Base-by-base conservation (phyloP, 306 rosid species). In the Vicia faba region DNA sequence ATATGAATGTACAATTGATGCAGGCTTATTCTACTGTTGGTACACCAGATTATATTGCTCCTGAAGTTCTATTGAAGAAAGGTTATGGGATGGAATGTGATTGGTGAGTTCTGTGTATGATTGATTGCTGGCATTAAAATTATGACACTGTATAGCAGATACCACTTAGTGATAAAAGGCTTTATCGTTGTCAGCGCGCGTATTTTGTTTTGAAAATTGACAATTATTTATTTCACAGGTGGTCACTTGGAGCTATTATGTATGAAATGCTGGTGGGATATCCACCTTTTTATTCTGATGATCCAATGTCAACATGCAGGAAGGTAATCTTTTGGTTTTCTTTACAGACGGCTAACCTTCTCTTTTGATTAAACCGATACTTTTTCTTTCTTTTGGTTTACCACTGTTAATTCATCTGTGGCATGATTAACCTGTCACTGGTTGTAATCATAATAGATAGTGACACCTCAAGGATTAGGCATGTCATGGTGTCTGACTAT, bases 181-280 rank as follows among this genome's bases (percentile, higher is more conserved):
- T 11, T 25, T 45, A 4, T 71, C 25, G 38, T 46, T 56, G 39
- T 36, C 23, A 51, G 7, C 36, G 43, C 10, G 45, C 23, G 60
- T 29, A n/a, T 11, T 16, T 55, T 25, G 60, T 72, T 58, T 10
- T 57, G 77, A 73, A 12, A 14, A 41, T 35, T 58, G 50, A 50
- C 48, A 49, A 44, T 51, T 72, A 29, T 54, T 56, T 23, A 61
- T 40, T 64, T 58, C 9, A 1, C 78, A 93, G 99, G 99, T 93
- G 99, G 99, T 93, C 99, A 68, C 97, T 93, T 75, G 99, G 99
- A 70, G 99, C 99, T 75, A 93, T 93, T 54, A 90, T 90, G 99
- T 93, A 81, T 81, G 99, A 93, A 86, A 93, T 93, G 99, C 75
- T 93, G 13, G 96, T 93, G 39, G 99, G 97, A n/a, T 93, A 90